Base-by-base conservation (phyloP, 2,329 filamentous ascomycete species). In the Pseudonectria foliicola region DNA sequence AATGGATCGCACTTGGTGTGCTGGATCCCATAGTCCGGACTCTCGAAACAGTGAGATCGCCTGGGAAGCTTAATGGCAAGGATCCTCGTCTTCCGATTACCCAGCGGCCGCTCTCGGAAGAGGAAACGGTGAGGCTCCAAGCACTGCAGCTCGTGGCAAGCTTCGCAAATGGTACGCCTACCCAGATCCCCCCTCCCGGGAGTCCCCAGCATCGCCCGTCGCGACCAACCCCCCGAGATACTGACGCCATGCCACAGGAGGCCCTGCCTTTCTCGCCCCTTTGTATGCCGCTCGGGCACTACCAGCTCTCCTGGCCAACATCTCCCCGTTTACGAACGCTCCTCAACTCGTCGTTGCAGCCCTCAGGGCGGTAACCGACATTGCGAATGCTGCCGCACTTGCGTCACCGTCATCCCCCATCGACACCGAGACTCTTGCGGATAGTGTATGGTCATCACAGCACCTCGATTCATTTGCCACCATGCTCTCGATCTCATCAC, bases 121-220 rank as follows among this genome's bases (percentile, higher is more conserved):
- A 85, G 39, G 81, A 89, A 37, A 71, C 75, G 29, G 70, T 81
- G 31, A 76, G 78, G 46, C 66, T 92, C 37, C 85, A 94, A 57
- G 82, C 84, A n/a, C 74, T 89, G 26, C 79, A 93, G 44, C 73
- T 95, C n/a, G 66, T 94, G 25, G 81, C 82, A 30, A 92, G 85
- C 58, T 76, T 96, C 54, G 85, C 87, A 38, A 81, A 84, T 62
- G 88, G 89, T 88, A 70, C 52, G 70, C 24, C 37, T 47, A 13
- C n/a, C n/a, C n/a, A n/a, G n/a, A 34, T 18, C 21, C 25, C 7
- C 13, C 18, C 18, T 21, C n/a, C n/a, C n/a, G n/a, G n/a, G n/a
- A 10, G 18, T 23, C 24, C 25, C 24, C 26, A 18, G 23, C 37
- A 39, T 34, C 2, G 24, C 21, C 1, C 10, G 26, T 25, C 4